phyloP scores from a whole-genome alignment of 225 moss, liverwort and hornwort species.

The Anthoceros angustus region DNA sequence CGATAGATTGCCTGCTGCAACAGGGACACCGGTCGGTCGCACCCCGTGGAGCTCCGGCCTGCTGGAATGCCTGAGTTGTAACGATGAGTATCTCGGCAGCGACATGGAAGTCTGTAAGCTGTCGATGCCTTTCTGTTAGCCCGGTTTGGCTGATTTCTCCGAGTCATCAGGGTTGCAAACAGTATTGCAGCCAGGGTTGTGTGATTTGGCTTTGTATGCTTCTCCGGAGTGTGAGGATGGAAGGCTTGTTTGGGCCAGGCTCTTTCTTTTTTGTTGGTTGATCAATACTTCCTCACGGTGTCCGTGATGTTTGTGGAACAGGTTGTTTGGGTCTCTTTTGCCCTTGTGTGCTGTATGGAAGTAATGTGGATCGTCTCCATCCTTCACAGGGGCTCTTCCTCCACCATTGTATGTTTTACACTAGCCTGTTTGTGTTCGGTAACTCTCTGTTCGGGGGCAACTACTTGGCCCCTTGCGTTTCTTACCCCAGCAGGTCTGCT shows the following conservation, averaged over 20 bases:
- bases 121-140: not conserved
- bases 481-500: conserved; percentile 43
- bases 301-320: conserved; percentile 14
- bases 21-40: conserved; percentile 37
- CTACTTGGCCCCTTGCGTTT: conserved; percentile 47
- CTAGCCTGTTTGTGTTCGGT: conserved; percentile 51
- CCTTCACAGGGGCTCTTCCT: conserved; percentile 34
- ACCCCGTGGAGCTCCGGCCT: conserved; percentile 54
- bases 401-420: conserved; percentile 52
- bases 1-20: conserved; percentile 14
- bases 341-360: conserved; percentile 73
- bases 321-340: conserved; percentile 52
- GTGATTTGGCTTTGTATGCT: not conserved
- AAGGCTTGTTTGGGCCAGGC: not conserved
- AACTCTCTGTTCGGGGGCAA: conserved; percentile 42
- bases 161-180: not conserved
- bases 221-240: too few relatives aligned
- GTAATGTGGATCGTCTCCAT: conserved; percentile 68
- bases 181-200: not conserved
- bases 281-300: not conserved
- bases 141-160: not conserved
- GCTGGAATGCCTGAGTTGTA: conserved; percentile 48
- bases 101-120: conserved; percentile 90
- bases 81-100: conserved; percentile 65
- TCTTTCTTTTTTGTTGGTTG: not conserved